Conservation (phyloP, 2,329 filamentous ascomycete genomes). For the Aspergillus nomiae region DNA sequence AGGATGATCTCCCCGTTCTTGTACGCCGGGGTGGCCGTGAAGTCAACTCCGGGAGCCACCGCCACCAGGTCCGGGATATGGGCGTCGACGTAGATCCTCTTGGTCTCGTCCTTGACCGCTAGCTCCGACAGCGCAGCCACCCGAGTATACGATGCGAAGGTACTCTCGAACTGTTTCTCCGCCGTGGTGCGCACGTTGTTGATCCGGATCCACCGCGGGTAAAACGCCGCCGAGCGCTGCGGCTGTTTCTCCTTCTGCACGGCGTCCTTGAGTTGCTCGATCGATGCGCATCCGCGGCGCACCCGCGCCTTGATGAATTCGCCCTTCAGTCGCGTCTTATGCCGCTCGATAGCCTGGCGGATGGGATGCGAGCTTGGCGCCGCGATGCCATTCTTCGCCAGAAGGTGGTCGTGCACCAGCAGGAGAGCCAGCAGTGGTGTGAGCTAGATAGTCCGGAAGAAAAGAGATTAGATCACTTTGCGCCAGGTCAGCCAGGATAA, state of each 20-base stretch:
- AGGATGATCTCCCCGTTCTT: slow-evolving; percentile 76
- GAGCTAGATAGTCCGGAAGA: slow-evolving; percentile 56
- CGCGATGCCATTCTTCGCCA: slow-evolving; percentile 79
- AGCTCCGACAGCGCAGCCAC: slow-evolving; percentile 62
- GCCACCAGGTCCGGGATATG: slow-evolving; percentile 84
- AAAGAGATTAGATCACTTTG: slow-evolving; percentile 24
- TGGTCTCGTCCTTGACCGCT: slow-evolving; percentile 44
- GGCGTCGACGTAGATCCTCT: slow-evolving; percentile 59
- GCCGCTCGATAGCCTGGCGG: slow-evolving; percentile 71
- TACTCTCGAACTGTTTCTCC: slow-evolving; percentile 70
- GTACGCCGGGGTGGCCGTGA: slow-evolving; percentile 75
- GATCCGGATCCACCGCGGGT: slow-evolving; percentile 90
- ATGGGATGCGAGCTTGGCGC: slow-evolving; percentile 79
- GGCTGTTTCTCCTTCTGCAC: slow-evolving; percentile 42
- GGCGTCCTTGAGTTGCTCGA: slow-evolving; percentile 61
- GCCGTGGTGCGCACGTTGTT: slow-evolving; percentile 76
- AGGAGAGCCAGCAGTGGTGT: slow-evolving; percentile 78
- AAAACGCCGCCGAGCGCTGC: slow-evolving; percentile 48
- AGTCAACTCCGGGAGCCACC: slow-evolving; percentile 69
- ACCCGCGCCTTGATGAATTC: slow-evolving; percentile 82
- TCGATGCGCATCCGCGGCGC: slow-evolving; percentile 66
- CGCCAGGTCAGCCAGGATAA: slow-evolving; percentile 39
- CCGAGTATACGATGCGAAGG: slow-evolving; percentile 66
- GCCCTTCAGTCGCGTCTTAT: slow-evolving; percentile 77
- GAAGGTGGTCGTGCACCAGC: slow-evolving; percentile 80